Base-by-base conservation (phyloP, 2,329 filamentous ascomycete species). In the Graphilbum fragrans region DNA sequence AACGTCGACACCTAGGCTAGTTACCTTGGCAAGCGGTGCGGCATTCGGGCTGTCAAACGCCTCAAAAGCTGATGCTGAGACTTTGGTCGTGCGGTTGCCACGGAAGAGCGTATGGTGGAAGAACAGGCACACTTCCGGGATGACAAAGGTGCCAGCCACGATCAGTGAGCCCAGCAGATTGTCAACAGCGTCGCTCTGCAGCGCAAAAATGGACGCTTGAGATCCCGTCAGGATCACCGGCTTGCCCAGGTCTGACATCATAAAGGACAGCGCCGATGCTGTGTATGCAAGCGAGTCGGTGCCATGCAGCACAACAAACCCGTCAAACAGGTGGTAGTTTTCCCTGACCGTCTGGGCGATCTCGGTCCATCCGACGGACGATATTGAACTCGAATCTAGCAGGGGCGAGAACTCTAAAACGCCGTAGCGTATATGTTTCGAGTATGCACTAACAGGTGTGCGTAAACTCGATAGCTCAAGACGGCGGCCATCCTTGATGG, bases 51-150 rank as follows among this genome's bases (percentile, higher is more conserved):
- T 86, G 44, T 79, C 82, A 58, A 95, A 95, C 7, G 86, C 88
- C 43, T 85, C 79, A 56, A 93, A 94, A 41, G 84, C 78, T 44
- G 83, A 85, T 6, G 87, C 84, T 14, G 86, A 88, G 25, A 93
- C 77, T 60, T 95, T 95, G 47, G 85, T 92, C 10, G 84, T 80
- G 45, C 88, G 71, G 61, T 94, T 94, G 16, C 88, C 88, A 21
- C 88, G 78, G 63, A 88, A 93, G 18, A 95, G 73, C 50, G 80
- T 86, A 64, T 93, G 84, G 61, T 92, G 86, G 69, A 95, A 95
- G 66, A 93, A 94, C 29, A 95, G 71, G 57, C 86, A 88, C 41
- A 95, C 88, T 58, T 94, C 88, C 0, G 88, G 87, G 44, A 95
- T 86, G 64, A 86, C 83, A 56, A 94, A 94, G 45, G 92, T 92